Evolutionary conservation across 192 early-diverging fungal species (phyloP).

Genomic region (Backusella psychrophila): DNA sequence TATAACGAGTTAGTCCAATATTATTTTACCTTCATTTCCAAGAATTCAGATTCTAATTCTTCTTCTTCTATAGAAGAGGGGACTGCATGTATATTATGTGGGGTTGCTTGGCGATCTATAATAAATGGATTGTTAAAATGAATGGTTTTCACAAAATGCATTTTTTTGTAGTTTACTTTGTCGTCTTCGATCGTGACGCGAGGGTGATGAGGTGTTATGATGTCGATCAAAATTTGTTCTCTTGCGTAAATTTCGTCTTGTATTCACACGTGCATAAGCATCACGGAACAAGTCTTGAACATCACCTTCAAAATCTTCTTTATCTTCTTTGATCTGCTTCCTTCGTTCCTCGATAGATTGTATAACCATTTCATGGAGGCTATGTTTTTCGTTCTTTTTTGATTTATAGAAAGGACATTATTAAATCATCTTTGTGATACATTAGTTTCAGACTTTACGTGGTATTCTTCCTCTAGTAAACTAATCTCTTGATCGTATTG

Average conservation of each 20-base stretch:
- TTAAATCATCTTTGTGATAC: neutral
- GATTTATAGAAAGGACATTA: neutral
- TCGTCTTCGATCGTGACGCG: slow-evolving; percentile 23
- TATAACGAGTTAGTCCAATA: neutral
- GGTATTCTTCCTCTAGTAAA: slow-evolving; percentile 25
- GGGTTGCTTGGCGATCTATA: slow-evolving; percentile 20
- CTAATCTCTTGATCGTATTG: slow-evolving; percentile 23
- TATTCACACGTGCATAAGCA: slow-evolving; percentile 17
- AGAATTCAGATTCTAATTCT: slow-evolving; percentile 31
- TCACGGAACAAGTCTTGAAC: slow-evolving; percentile 17
- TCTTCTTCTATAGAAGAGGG: slow-evolving; percentile 28
- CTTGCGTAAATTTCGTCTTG: slow-evolving; percentile 17
- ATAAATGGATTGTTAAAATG: neutral
- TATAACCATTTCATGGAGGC: slow-evolving; percentile 27
- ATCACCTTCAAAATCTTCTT: slow-evolving; percentile 23
- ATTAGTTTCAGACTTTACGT: slow-evolving; percentile 11
- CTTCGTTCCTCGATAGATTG: slow-evolving; percentile 27
- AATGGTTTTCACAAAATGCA: neutral
- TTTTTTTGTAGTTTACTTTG: slow-evolving; percentile 7
- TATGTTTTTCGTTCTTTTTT: slow-evolving; percentile 26
- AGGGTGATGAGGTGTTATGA: slow-evolving; percentile 4
- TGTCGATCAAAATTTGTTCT: slow-evolving; percentile 19
- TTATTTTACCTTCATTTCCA: slow-evolving; percentile 30
- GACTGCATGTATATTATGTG: slow-evolving; percentile 28
- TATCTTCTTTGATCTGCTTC: slow-evolving; percentile 33